These are phyloP conservation scores for Fusarium mundagurra DNA, from an alignment of 2,329 filamentous ascomycete species.

Conservation along the genomic window DNA sequence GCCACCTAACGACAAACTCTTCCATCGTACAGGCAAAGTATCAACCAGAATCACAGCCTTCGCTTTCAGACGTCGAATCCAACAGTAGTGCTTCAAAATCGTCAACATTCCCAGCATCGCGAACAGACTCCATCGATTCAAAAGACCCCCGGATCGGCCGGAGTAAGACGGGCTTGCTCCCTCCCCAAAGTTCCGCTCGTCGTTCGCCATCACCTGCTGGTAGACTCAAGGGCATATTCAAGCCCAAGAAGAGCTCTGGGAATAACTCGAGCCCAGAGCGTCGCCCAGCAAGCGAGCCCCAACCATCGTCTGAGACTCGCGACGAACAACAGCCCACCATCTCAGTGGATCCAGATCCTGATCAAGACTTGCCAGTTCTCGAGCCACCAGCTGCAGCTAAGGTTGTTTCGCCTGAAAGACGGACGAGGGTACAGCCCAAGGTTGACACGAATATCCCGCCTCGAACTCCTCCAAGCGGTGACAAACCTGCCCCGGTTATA, in stretches of 20 bases:
- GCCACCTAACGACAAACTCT: conserved; percentile 75
- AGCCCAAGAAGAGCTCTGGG: conserved; percentile 36
- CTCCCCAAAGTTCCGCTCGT: conserved; percentile 54
- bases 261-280: conserved; percentile 39
- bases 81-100: conserved; percentile 41
- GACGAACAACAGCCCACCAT: conserved; percentile 37
- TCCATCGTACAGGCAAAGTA: conserved; percentile 70
- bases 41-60: conserved; percentile 44
- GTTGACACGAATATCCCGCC: conserved; percentile 51
- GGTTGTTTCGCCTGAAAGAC: conserved; percentile 43
- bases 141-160: conserved; percentile 41
- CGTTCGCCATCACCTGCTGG: conserved; percentile 75
- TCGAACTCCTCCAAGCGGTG: conserved; percentile 58
- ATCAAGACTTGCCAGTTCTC: conserved; percentile 36
- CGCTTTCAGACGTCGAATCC: conserved; percentile 35
- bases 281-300: conserved; percentile 27
- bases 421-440: conserved; percentile 42
- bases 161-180: conserved; percentile 41
- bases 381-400: conserved; percentile 46
- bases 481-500: conserved; percentile 62
- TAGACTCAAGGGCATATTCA: conserved; percentile 75
- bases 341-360: conserved; percentile 31
- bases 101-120: conserved; percentile 38
- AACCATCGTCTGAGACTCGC: conserved; percentile 26
- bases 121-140: conserved; percentile 39